phyloP scores from a whole-genome alignment of 2,329 filamentous ascomycete species.

The Dothideomycetes sp. region DNA sequence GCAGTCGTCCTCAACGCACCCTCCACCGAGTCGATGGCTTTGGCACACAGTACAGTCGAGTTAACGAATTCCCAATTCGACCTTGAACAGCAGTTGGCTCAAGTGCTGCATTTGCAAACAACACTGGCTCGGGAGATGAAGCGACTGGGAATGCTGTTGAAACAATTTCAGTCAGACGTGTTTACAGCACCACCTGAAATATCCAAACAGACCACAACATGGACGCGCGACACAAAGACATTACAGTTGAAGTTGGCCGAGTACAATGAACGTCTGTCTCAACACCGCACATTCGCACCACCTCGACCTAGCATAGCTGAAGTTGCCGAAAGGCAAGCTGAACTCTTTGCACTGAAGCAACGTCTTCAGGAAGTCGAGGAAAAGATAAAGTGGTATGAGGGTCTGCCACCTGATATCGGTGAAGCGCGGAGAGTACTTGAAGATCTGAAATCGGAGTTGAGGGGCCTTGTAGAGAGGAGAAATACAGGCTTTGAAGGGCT shows the following conservation, averaged over 20 bases:
- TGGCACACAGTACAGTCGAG: conserved; percentile 7
- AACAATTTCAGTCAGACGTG: conserved; percentile 14
- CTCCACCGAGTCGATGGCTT: not conserved
- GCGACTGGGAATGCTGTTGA: conserved; percentile 13
- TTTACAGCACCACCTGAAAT: conserved; percentile 43
- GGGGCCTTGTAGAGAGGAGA: conserved; percentile 48
- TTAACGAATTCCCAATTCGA: conserved; percentile 15
- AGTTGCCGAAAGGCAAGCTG: conserved; percentile 46
- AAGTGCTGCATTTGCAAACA: conserved; percentile 13
- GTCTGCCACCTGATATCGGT: conserved; percentile 59
- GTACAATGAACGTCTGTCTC: conserved; percentile 31
- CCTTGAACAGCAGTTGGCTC: conserved; percentile 16
- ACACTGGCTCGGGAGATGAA: conserved; percentile 16
- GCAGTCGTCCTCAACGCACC: conserved; percentile 22
- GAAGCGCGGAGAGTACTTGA: conserved; percentile 62
- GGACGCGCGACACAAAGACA: conserved; percentile 59
- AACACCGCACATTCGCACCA: conserved; percentile 12
- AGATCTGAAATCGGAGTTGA: conserved; percentile 52
- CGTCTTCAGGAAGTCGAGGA: conserved; percentile 49
- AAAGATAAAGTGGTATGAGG: conserved; percentile 55
- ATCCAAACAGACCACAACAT: conserved; percentile 60
- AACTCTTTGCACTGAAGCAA: conserved; percentile 46
- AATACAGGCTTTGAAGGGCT: conserved; percentile 67
- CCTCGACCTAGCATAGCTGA: conserved; percentile 44
- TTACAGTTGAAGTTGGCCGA: conserved; percentile 57